Conservation (phyloP, 148 eudicot species). For the Cornus florida region DNA sequence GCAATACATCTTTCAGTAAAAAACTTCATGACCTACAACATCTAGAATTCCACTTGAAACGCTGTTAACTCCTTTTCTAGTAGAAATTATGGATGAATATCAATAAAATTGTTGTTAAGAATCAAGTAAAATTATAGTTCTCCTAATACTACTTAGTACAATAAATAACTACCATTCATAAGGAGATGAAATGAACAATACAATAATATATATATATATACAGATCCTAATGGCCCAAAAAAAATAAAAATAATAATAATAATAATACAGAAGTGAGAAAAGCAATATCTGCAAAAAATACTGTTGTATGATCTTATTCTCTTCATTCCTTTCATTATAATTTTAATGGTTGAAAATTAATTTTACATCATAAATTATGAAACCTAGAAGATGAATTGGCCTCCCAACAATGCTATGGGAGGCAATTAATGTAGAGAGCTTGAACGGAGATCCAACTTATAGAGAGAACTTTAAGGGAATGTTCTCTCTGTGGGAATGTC, state of each 20-base stretch:
- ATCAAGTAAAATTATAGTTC: background rate
- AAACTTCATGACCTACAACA: no score
- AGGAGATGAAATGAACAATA: no score
- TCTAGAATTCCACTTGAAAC: background rate
- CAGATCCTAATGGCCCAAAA: background rate
- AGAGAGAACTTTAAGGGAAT: background rate
- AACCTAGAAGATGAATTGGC: background rate
- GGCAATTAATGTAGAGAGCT: no score
- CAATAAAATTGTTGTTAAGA: background rate
- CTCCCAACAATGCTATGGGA: background rate
- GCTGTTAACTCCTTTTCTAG: background rate
- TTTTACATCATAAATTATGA: background rate
- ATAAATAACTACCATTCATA: no score
- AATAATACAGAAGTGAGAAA: background rate
- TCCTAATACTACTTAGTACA: no score
- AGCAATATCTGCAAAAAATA: background rate
- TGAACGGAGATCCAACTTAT: no score
- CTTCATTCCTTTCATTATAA: background rate
- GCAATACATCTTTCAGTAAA: background rate
- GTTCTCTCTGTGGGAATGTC: background rate
- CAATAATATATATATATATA: no score
- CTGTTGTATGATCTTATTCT: background rate
- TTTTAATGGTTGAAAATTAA: background rate
- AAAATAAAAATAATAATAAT: no score
- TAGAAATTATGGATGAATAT: background rate